Conservation (phyloP, 2,329 filamentous ascomycete genomes). For the Monilinia polystroma region DNA sequence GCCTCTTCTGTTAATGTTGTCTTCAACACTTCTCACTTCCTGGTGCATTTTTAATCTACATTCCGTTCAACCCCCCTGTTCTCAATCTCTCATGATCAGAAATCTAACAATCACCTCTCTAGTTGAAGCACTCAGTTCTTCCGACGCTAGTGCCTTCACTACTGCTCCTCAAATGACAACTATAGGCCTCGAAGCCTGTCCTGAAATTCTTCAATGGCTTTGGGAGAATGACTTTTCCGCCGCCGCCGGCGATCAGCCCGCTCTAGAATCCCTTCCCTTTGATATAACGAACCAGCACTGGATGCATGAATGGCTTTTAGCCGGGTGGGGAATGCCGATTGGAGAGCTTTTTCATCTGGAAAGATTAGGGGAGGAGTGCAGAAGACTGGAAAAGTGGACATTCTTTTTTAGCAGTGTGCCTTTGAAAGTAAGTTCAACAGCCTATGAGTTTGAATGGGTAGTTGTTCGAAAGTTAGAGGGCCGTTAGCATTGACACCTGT, state of each 20-base stretch:
- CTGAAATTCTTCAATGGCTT: slow-evolving; percentile 1
- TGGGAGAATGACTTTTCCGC: slow-evolving; percentile 48
- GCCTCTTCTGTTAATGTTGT: not conserved
- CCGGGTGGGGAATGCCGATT: slow-evolving; percentile 53
- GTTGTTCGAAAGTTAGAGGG: too few relatives aligned
- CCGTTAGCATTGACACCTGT: not conserved
- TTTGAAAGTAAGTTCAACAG: slow-evolving; percentile 48
- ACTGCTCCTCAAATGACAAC: not conserved
- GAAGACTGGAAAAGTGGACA: slow-evolving; percentile 52
- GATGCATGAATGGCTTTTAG: slow-evolving; percentile 46
- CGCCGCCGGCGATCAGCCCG: slow-evolving; percentile 46
- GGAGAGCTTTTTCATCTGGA: slow-evolving; percentile 52
- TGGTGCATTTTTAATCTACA: not conserved
- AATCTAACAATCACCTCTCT: not conserved
- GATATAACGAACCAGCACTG: slow-evolving; percentile 22
- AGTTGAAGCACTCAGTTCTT: not conserved
- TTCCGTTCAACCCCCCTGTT: not conserved
- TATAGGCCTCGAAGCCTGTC: slow-evolving; percentile 10
- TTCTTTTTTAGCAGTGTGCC: slow-evolving; percentile 63
- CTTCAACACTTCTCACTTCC: not conserved
- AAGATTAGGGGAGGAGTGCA: slow-evolving; percentile 49
- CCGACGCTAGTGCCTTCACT: not conserved
- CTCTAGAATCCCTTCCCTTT: slow-evolving; percentile 47
- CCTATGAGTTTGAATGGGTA: not conserved
- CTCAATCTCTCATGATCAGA: not conserved